Conservation (phyloP, 805 yeast genomes). For the Tetrapisispora iriomotensis region DNA sequence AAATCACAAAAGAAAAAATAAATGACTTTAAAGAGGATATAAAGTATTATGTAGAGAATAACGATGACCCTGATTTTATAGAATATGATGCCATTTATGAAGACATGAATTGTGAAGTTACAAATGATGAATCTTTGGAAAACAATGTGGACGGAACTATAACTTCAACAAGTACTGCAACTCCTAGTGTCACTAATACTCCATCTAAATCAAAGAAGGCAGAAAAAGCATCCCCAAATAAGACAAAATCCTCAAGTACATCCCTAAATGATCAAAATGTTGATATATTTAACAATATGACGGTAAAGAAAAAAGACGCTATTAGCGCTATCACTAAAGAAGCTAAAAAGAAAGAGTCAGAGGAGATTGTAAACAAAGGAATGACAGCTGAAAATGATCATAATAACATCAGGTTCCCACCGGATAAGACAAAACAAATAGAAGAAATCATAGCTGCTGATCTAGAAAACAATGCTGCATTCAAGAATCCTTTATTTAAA, state of each 20-base stretch:
- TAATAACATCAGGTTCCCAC: conserved; percentile 21
- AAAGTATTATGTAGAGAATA: conserved; percentile 85
- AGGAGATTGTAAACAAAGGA: neutral
- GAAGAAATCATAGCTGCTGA: conserved; percentile 21
- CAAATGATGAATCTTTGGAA: conserved; percentile 29
- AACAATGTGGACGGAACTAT: neutral
- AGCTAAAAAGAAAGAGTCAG: neutral
- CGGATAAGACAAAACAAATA: conserved; percentile 22
- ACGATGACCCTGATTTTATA: conserved; percentile 84
- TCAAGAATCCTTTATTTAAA: conserved; percentile 22
- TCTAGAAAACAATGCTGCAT: conserved; percentile 16
- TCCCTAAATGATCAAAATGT: neutral
- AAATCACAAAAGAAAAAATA: conserved; percentile 65
- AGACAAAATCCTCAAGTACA: neutral
- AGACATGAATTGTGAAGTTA: conserved; percentile 47
- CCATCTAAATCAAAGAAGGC: neutral
- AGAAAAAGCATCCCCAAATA: conserved; percentile 1
- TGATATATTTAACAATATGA: neutral
- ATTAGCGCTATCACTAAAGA: neutral
- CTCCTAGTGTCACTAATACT: conserved; percentile 17
- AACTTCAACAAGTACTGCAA: conserved; percentile 13
- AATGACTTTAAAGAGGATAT: conserved; percentile 79
- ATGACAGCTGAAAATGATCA: neutral
- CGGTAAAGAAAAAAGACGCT: neutral
- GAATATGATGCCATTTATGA: conserved; percentile 93